Base-by-base conservation (phyloP, 2,329 filamentous ascomycete species). In the Ceratocystis eucalypticola region DNA sequence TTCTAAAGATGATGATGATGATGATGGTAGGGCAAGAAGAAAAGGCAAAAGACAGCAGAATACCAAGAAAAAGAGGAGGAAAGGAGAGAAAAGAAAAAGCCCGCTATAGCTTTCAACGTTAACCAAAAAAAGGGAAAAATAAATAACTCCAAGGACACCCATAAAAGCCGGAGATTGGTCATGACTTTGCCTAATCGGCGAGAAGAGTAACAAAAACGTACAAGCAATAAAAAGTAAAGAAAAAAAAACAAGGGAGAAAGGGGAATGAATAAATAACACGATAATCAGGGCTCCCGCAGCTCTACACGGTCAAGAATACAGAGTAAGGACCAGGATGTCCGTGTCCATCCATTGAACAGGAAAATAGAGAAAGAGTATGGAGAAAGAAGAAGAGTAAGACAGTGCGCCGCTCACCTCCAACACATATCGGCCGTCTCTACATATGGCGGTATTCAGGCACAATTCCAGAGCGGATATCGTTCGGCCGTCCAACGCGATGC, bases 401-500 rank as follows among this genome's bases (percentile, higher is more conserved):
- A 12, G 50, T 20, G 20, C 28, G 15, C 5, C 15, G 33, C 5
- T 53, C 25, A 1, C 3, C 7, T 17, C 28, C 53, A 17, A 6
- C 12, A 17, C 28, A 17, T 28, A 33, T 1, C 22, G 10, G 6
- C 22, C 48, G 53, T 12, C 41, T 22, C 41, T 22, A 55, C 33
- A 65, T 55, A 45, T 65, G 53, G 48, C 66, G 62, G 53, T 67
- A 87, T 70, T 87, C 84, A 20, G 88, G 88, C 3, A 92, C 82
- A 22, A 89, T 82, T 10, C 88, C 88, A 0, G 86, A 83, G 46
- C 86, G 84, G 67, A 88, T 79, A 53, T 88, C 84, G 67, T 85
- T 80, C 41, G 84, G 79, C 72, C 88, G 85, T 7, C 88, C 88
- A 3, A 93, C 76, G 7, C 88, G 88, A 70, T 92, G 87, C 72